Base-by-base conservation (phyloP, 2,329 filamentous ascomycete genomes). In the Talaromyces sp. region DNA sequence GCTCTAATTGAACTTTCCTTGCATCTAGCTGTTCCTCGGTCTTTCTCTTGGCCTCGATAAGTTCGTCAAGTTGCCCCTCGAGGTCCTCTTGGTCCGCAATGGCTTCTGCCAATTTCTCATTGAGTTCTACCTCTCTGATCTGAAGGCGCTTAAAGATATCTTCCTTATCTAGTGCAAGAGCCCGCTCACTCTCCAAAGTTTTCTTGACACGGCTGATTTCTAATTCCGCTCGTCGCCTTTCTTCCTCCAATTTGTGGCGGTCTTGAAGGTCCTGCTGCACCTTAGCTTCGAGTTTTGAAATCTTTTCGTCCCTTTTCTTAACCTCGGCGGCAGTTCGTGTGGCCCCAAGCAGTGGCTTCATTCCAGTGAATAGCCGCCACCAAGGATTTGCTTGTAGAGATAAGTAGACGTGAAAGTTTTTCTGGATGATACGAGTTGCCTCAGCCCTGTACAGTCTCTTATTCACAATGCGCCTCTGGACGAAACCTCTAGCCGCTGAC, bases 111-210 rank as follows among this genome's bases (percentile, higher is more conserved):
- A 99, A 85, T 80, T 98, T 97, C 73, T 99, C 96, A 61, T 90
- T 91, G 3, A 99, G 85, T 75, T 99, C 94, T 11, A 88, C 85
- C 78, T 99, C 95, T n/a, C 95, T 90, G 62, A 89, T 82, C 74
- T 97, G 95, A 25, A 99, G 83, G n/a, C 96, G 88, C 75, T 94
- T 96, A 83, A 98, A 99, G 67, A 99, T 99, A 73, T 99, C 95
- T 75, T 99, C 96, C 76, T 99, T 99, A 78, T 99, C 95, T 5
- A 99, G 82, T 0, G 95, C 95, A 49, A 99, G 84, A n/a, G 94
- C 92, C 59, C 95, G 88, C 78, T 99, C 96, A 70, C 93, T 97
- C 77, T 99, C 96, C 1, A 99, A 84, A 0, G 92, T 96, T 72
- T 98, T 92, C 75, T 97, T 93, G 56, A 98, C 91, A 36, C 91